Conservation (phyloP, 2,329 filamentous ascomycete species). For the Corinectria fuckeliana region DNA sequence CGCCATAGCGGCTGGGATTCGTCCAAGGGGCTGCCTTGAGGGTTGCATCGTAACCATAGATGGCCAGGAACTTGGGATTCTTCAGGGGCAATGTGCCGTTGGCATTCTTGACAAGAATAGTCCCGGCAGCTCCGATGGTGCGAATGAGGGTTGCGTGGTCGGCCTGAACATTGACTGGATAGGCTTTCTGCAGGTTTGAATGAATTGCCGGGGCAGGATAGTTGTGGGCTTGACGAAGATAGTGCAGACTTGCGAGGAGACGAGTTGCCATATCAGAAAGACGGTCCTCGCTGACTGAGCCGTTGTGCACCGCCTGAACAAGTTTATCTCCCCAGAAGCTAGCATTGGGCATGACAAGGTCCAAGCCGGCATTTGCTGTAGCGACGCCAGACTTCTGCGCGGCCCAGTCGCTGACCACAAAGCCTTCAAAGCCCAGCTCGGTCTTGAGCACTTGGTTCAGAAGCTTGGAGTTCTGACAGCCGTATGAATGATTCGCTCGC, state of each 20-base stretch:
- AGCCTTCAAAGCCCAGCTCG: constrained; percentile 70
- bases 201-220: neutral
- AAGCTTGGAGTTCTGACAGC: constrained; percentile 73
- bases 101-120: constrained; percentile 72
- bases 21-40: constrained; percentile 44
- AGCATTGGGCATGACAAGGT: constrained; percentile 71
- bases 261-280: constrained; percentile 78
- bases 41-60: constrained; percentile 70
- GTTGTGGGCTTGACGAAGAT: neutral
- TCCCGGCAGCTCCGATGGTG: neutral
- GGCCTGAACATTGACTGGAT: neutral
- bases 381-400: constrained; percentile 64
- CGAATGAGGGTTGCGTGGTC: neutral
- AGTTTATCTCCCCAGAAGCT: constrained; percentile 70
- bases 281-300: constrained; percentile 72
- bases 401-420: constrained; percentile 73
- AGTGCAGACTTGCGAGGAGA: neutral
- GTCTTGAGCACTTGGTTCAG: constrained; percentile 72
- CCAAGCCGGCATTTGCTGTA: constrained; percentile 64
- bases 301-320: constrained; percentile 75
- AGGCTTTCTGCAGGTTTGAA: neutral
- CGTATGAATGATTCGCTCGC: constrained; percentile 74
- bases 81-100: constrained; percentile 68
- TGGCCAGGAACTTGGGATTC: constrained; percentile 60
- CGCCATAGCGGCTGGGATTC: constrained; percentile 52